Conservation (phyloP, 78 protist genomes). For the Monocercomonoides exilis region DNA sequence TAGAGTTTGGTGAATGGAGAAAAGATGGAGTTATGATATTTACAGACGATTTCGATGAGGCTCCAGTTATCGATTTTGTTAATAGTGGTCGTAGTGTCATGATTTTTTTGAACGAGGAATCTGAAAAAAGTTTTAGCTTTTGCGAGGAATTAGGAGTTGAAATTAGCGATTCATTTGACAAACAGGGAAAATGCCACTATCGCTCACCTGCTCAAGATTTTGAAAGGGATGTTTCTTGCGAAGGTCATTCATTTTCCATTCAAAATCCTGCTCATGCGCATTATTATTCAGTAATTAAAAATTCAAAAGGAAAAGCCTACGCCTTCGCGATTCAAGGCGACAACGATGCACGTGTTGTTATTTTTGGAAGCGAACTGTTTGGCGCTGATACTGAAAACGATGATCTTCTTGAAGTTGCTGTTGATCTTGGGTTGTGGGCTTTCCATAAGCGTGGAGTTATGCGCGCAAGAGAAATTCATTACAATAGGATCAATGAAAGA, state of each 20-base stretch:
- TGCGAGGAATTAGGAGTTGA: neutral
- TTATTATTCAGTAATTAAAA: neutral
- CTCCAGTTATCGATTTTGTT: neutral
- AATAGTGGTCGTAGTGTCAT: neutral
- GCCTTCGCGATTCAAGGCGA: neutral
- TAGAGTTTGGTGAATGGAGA: neutral
- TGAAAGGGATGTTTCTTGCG: neutral
- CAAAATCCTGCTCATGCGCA: neutral
- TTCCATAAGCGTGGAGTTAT: neutral
- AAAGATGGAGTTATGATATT: neutral
- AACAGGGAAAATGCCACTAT: neutral
- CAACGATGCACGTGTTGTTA: neutral
- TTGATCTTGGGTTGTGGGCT: neutral
- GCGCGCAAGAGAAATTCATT: neutral
- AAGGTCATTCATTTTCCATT: neutral
- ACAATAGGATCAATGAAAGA: neutral
- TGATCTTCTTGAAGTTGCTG: neutral
- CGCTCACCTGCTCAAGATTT: neutral
- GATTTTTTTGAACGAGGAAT: neutral
- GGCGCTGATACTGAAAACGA: neutral
- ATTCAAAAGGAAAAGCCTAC: neutral
- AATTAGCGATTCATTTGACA: neutral
- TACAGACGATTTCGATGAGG: neutral
- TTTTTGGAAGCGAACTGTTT: neutral
- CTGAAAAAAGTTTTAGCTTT: neutral